A percentile compares a stretch with the other conserved stretches of the same genome.
Conservation (phyloP, 345 rosid species). For the Chamaenerion angustifolium region DNA sequence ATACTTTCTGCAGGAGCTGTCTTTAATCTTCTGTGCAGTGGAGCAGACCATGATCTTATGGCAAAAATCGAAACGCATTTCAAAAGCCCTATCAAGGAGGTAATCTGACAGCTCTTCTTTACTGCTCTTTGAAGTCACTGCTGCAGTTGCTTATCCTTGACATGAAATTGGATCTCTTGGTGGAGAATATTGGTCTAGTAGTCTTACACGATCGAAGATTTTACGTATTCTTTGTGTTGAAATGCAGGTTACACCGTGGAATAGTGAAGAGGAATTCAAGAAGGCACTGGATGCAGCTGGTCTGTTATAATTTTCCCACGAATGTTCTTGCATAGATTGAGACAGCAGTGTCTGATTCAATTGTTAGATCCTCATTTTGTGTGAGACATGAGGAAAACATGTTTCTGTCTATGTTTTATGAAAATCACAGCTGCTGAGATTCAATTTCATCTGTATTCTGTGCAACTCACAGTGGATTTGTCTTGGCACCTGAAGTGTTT, state of each 20-base stretch:
- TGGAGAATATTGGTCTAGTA: too few species aligned
- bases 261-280: conserved; percentile 30
- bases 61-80: conserved; percentile 65
- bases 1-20: conserved; percentile 90
- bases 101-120: conserved; percentile 10
- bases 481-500: too few species aligned
- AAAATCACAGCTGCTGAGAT: too few species aligned
- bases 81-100: conserved; percentile 33
- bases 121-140: too few species aligned
- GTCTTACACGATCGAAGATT: too few species aligned
- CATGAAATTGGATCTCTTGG: neutral
- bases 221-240: neutral
- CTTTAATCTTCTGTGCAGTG: conserved; percentile 54
- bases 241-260: conserved; percentile 35
- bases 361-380: too few species aligned
- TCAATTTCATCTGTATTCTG: too few species aligned
- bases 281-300: conserved; percentile 42
- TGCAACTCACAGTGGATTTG: too few species aligned
- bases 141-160: neutral
- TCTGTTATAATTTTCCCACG: conserved; percentile 14
- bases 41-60: conserved; percentile 36
- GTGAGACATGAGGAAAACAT: too few species aligned
- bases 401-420: too few species aligned
- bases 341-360: too few species aligned
- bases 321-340: too few species aligned